Percentiles rank a stretch among this genome's conserved stretches.
phyloP scores from a whole-genome alignment of 2,329 filamentous ascomycete genomes.

The Calonectria pauciramosa region DNA sequence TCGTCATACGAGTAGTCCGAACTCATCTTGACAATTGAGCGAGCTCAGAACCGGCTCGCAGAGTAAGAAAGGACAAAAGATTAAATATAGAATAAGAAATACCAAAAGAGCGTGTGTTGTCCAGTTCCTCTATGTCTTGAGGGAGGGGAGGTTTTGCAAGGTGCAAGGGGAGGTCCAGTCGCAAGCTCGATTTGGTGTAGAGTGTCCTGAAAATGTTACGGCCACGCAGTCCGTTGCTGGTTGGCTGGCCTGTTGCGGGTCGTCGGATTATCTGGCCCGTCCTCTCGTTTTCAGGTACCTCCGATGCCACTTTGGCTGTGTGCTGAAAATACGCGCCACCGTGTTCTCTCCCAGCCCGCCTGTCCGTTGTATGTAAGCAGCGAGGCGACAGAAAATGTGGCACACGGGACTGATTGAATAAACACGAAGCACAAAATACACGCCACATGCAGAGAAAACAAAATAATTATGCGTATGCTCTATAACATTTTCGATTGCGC shows the following conservation, averaged over 20 bases:
- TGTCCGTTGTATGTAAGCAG: conserved; percentile 9
- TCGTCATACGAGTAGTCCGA: conserved; percentile 99
- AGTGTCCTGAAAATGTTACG: conserved; percentile 47
- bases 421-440: not conserved
- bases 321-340: conserved; percentile 46
- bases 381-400: not conserved
- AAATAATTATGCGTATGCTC: not conserved
- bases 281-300: conserved; percentile 37
- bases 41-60: conserved; percentile 52
- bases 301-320: conserved; percentile 13
- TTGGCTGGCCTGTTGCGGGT: conserved; percentile 39
- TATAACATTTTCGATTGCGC: accelerated
- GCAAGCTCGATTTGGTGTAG: conserved; percentile 32
- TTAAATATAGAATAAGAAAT: conserved; percentile 31
- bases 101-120: conserved; percentile 22
- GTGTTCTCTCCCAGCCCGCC: conserved; percentile 48
- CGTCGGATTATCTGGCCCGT: conserved; percentile 52
- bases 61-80: conserved; percentile 22
- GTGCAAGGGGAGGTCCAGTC: conserved; percentile 19
- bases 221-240: conserved; percentile 46
- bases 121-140: conserved; percentile 15
- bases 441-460: not conserved
- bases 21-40: conserved; percentile 74
- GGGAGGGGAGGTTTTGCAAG: conserved; percentile 19
- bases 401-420: not conserved